A percentile compares a stretch with the other conserved stretches of the same genome.
phyloP scores from a whole-genome alignment of 139 green algal genomes.

The Axilococcus clingmanii region DNA sequence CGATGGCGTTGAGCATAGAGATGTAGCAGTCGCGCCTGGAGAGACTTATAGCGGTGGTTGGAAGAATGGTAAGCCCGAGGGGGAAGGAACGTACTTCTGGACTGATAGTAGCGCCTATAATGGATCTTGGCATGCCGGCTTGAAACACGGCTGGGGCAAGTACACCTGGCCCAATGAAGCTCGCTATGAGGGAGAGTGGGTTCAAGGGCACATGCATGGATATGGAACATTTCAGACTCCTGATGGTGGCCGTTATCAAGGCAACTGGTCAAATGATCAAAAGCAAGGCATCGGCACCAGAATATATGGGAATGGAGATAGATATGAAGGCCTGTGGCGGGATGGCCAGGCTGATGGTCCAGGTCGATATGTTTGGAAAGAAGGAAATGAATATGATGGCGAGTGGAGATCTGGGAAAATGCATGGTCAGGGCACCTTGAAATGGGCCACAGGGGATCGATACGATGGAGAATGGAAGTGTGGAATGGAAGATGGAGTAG shows the following conservation, averaged over 20 bases:
- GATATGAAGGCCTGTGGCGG: constrained; percentile 62
- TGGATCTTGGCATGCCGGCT: constrained; percentile 56
- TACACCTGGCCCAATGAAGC: constrained; percentile 65
- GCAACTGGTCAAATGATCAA: constrained; percentile 52
- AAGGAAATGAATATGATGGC: constrained; percentile 75
- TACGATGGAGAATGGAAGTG: constrained; percentile 68
- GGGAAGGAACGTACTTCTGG: constrained; percentile 57
- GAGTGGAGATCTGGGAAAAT: constrained; percentile 76
- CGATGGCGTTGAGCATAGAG: constrained; percentile 11
- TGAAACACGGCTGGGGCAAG: constrained; percentile 57
- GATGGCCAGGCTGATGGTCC: constrained; percentile 15
- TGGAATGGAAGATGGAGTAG: constrained; percentile 47
- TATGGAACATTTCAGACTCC: constrained; percentile 55
- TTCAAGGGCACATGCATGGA: constrained; percentile 65
- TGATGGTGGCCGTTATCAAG: constrained; percentile 56
- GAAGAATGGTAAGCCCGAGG: constrained; percentile 48
- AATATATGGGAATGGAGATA: constrained; percentile 61
- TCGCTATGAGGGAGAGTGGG: constrained; percentile 65
- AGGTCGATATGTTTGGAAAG: constrained; percentile 58
- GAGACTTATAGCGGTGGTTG: constrained; percentile 52
- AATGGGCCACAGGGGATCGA: constrained; percentile 58
- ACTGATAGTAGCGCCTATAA: constrained; percentile 54
- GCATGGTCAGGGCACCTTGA: constrained; percentile 77
- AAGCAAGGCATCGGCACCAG: constrained; percentile 79
- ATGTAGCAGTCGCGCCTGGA: constrained; percentile 32